Percentiles rank a stretch among this genome's conserved stretches.
Conservation (phyloP, 2,329 filamentous ascomycete species). For the Epichloe elymi region DNA sequence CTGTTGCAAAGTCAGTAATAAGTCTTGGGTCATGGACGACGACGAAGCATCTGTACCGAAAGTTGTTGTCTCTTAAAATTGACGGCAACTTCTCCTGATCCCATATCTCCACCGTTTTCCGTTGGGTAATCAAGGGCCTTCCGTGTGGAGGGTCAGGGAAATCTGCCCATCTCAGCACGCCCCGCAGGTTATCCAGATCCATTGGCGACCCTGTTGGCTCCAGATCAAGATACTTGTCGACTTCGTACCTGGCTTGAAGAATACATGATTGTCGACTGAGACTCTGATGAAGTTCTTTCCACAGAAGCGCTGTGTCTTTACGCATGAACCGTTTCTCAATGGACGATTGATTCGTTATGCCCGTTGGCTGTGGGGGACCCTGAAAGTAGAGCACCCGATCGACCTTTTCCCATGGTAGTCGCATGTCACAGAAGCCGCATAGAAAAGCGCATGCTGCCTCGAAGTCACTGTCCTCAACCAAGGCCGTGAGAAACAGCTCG, state of each 20-base stretch:
- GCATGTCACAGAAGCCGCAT: conserved; percentile 44
- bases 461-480: conserved; percentile 37
- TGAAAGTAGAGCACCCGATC: conserved; percentile 41
- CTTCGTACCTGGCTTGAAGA: conserved; percentile 41
- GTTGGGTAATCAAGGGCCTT: conserved; percentile 33
- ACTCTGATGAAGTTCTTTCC: conserved; percentile 42
- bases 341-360: conserved; percentile 30
- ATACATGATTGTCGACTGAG: conserved; percentile 44
- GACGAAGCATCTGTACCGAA: conserved; percentile 26
- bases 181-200: conserved; percentile 30
- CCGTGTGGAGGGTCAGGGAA: conserved; percentile 43
- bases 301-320: conserved; percentile 26
- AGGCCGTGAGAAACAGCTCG: conserved; percentile 44
- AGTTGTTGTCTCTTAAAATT: conserved; percentile 37
- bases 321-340: conserved; percentile 25
- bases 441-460: conserved; percentile 37
- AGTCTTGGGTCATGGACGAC: background rate
- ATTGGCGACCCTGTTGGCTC: conserved; percentile 19
- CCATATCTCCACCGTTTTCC: conserved; percentile 44
- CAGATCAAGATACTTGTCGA: conserved; percentile 35
- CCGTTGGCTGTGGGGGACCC: conserved; percentile 30
- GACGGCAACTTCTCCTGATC: conserved; percentile 34
- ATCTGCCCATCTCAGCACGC: conserved; percentile 44
- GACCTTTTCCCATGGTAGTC: conserved; percentile 30
- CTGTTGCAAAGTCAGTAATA: conserved; percentile 18